A percentile compares a stretch with the other conserved stretches of the same genome.
Evolutionary conservation across 441 rosid species (phyloP).

Genomic region (Pelargonium australe): DNA sequence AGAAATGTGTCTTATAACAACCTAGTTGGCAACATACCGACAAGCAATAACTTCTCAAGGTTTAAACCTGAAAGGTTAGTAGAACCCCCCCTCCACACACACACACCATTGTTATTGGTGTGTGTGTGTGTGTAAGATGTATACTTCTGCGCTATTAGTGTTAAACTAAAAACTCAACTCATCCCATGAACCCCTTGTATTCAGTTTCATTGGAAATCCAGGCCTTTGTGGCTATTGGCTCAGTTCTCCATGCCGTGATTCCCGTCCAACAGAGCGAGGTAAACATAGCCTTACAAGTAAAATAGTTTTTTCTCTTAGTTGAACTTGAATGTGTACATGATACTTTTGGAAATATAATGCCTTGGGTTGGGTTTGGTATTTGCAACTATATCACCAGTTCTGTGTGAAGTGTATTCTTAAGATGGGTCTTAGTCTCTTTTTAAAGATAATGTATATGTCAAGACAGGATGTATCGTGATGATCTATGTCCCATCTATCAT

Average conservation of each 20-base stretch:
- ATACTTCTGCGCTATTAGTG: too few species aligned
- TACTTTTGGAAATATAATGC: too few species aligned
- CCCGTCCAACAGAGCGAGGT: slow-evolving; percentile 71
- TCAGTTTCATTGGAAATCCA: slow-evolving; percentile 75
- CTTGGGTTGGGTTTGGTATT: too few species aligned
- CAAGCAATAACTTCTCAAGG: slow-evolving; percentile 60
- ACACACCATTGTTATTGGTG: too few species aligned
- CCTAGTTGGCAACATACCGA: slow-evolving; percentile 71
- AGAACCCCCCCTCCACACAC: neutral
- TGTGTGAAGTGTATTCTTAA: too few species aligned
- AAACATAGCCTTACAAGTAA: slow-evolving; percentile 6
- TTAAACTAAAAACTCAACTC: neutral
- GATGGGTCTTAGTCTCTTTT: too few species aligned
- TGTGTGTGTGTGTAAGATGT: too few species aligned
- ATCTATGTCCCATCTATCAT: too few species aligned
- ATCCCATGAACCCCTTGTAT: slow-evolving; percentile 26
- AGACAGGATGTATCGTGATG: too few species aligned
- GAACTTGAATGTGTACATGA: too few species aligned
- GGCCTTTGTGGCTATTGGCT: slow-evolving; percentile 76
- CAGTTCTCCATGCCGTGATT: slow-evolving; percentile 56
- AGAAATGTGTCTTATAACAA: slow-evolving; percentile 85
- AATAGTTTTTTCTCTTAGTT: neutral
- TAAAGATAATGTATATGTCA: too few species aligned
- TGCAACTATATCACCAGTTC: too few species aligned
- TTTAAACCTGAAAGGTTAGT: slow-evolving; percentile 48